Percentiles rank a stretch among this genome's conserved stretches.
Conservation (phyloP, 495 filamentous ascomycete genomes). For the Trichoderma gamsii region DNA sequence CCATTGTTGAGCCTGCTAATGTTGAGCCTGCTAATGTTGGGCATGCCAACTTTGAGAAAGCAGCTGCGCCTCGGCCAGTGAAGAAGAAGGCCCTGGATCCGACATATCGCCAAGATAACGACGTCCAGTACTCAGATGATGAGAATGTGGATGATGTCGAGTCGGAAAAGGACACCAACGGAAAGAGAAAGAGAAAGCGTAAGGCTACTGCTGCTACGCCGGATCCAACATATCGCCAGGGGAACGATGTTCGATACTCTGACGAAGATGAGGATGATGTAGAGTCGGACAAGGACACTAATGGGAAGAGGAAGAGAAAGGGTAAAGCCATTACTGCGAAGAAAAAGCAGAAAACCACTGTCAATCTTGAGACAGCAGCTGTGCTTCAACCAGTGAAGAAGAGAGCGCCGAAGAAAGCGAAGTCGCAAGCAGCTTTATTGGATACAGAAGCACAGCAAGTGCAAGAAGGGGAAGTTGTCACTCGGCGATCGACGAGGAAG, state of each 20-base stretch:
- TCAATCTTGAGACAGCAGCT: not conserved
- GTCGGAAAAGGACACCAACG: no score
- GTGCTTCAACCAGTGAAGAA: not conserved
- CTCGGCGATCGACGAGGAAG: not conserved
- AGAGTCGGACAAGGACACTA: no score
- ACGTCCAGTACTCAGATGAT: not conserved
- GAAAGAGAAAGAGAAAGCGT: no score
- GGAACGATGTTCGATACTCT: no score
- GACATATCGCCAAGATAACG: not conserved
- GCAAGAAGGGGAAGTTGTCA: not conserved
- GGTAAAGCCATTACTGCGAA: not conserved
- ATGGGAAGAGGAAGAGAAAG: not conserved
- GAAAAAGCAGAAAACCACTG: not conserved
- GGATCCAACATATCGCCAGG: no score
- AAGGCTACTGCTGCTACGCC: no score
- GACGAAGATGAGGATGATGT: no score
- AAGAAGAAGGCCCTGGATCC: not conserved
- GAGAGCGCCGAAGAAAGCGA: not conserved
- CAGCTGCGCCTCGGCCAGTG: not conserved
- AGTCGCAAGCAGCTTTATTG: not conserved
- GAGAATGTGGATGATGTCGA: no score
- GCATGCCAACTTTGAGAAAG: not conserved
- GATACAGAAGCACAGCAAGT: not conserved
- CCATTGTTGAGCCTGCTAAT: not conserved
- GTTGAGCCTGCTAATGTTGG: not conserved